Conservation (phyloP, 129 eudicot species). For the Helianthus annuus region HanXRQr2.0-SUNRISE NC_035449.2:4478193-4478692, state of each 20-base stretch:
- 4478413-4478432: constrained; percentile 18
- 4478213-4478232: not conserved
- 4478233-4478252: constrained; percentile 31
- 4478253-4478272: constrained; percentile 40
- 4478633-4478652: no score
- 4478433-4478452: constrained; percentile 30
- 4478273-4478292: constrained; percentile 42
- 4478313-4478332: constrained; percentile 73
- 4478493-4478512: not conserved
- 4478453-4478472: constrained; percentile 43
- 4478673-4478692: no score
- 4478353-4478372: constrained; percentile 78
- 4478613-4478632: no score
- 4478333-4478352: constrained; percentile 75
- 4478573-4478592: no score
- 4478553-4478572: constrained; percentile 25
- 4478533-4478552: constrained; percentile 14
- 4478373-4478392: constrained; percentile 41
- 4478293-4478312: constrained; percentile 87
- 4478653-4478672: no score
- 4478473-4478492: not conserved
- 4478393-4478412: not conserved
- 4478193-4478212: not conserved
- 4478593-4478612: no score
- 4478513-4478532: not conserved